Percentiles rank a stretch among this genome's conserved stretches.
phyloP scores from a whole-genome alignment of 345 rosid genomes.

The Corchorus olitorius region DNA sequence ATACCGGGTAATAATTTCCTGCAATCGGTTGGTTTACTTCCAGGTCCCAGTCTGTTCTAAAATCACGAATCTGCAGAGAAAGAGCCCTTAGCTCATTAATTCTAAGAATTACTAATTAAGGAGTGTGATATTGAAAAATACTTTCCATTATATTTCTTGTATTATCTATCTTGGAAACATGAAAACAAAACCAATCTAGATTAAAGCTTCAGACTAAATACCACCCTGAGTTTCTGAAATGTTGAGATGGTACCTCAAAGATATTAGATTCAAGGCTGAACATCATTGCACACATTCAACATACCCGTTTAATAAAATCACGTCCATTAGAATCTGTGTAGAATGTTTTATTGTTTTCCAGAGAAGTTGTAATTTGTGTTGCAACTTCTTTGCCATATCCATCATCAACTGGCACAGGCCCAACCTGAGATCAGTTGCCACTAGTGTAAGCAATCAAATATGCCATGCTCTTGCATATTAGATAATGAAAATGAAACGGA shows the following conservation, averaged over 20 bases:
- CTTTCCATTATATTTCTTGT: neutral
- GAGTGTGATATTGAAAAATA: constrained; percentile 7
- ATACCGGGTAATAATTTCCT: constrained; percentile 96
- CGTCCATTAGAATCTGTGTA: constrained; percentile 88
- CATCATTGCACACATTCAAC: constrained; percentile 11
- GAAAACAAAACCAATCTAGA: constrained; percentile 1
- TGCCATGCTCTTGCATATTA: neutral
- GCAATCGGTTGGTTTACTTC: constrained; percentile 91
- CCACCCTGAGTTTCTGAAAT: neutral
- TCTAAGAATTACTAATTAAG: constrained; percentile 17
- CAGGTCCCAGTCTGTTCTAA: constrained; percentile 88
- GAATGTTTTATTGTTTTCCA: constrained; percentile 63
- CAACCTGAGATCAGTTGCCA: constrained; percentile 48
- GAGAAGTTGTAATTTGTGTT: constrained; percentile 62
- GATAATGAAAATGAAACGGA: neutral
- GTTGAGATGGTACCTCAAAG: neutral
- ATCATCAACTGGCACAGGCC: constrained; percentile 69
- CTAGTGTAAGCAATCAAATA: constrained; percentile 11
- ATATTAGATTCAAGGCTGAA: constrained; percentile 1
- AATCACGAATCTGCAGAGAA: constrained; percentile 79
- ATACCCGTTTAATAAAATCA: constrained; percentile 74
- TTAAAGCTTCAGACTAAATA: constrained; percentile 14
- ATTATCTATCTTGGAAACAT: constrained; percentile 19
- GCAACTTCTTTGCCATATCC: constrained; percentile 74
- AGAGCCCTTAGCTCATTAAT: constrained; percentile 17